A percentile compares a stretch with the other conserved stretches of the same genome.
Evolutionary conservation across 352 stramenopile genomes (phyloP).

Genomic region (Stramenopiles sp.): DNA sequence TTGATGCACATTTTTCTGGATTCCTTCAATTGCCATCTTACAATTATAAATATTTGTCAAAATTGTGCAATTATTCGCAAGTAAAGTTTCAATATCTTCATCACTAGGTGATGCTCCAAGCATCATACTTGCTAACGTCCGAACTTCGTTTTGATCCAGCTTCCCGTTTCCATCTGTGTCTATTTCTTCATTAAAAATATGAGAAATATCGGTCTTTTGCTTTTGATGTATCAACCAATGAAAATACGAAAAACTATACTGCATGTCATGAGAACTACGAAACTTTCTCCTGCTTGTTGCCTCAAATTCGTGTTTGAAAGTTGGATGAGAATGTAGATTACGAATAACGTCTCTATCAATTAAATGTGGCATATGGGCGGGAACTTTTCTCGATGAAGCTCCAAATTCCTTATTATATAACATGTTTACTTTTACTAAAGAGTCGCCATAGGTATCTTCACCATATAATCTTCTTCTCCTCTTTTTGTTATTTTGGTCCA

Average conservation of each 20-base stretch:
- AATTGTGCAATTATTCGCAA: not conserved
- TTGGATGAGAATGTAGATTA: constrained; percentile 62
- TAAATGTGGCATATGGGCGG: constrained; percentile 81
- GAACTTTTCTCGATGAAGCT: constrained; percentile 47
- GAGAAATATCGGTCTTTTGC: constrained; percentile 36
- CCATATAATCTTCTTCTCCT: constrained; percentile 41
- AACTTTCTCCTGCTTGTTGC: constrained; percentile 63
- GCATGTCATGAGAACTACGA: constrained; percentile 68
- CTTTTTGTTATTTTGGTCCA: constrained; percentile 31
- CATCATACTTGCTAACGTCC: constrained; percentile 58
- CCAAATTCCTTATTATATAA: constrained; percentile 67
- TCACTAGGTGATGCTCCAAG: not conserved
- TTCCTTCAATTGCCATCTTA: not conserved
- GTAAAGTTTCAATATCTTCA: not conserved
- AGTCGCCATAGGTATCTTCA: constrained; percentile 71
- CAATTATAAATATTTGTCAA: not conserved
- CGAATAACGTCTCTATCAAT: constrained; percentile 58
- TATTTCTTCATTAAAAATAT: constrained; percentile 60
- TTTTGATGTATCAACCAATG: constrained; percentile 68
- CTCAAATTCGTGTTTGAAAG: constrained; percentile 33
- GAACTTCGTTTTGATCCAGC: constrained; percentile 63
- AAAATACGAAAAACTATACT: constrained; percentile 85
- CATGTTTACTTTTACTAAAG: constrained; percentile 67
- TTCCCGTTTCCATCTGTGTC: constrained; percentile 68
- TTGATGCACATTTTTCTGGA: not conserved